Evolutionary conservation across 495 filamentous ascomycete genomes (phyloP), one percentile per base, ranked within the genome.

Genomic region (Friedmanniomyces endolithicus): DNA sequence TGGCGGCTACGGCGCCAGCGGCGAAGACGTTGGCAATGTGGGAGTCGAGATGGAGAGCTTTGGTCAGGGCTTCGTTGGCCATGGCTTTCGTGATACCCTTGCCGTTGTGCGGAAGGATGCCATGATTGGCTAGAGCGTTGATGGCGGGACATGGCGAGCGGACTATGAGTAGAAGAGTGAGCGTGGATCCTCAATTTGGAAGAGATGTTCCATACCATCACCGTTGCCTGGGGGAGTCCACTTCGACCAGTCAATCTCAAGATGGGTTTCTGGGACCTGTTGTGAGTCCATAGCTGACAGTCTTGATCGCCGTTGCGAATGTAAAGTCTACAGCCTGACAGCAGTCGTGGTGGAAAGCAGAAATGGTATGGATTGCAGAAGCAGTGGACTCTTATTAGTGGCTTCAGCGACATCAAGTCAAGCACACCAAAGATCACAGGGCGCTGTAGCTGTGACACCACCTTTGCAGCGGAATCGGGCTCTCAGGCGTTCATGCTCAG

Each of bases 81-180:
- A 41, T 41, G 3, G 12, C 37, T 19, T 41, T 41, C 6, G 37
- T 43, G 23, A 53, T 53, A 20, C 43, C 43, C 24, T 43, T 29
- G 37, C 50, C 50, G 27, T 43, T 53, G 37, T 43, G 50, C 39
- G 40, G 37, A 20, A 53, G 40, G 50, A 43, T 43, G 50, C 34
- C 34, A 25, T 53, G 50, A 35, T 53, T 53, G 37, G 50, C 50
- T 20, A 53, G 50, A n/a, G 50, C 50, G 23, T 53, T 53, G 50
- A 53, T 43, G 37, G 43, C 50, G 37, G 50, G 50, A 53, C 50
- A 53, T 25, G 50, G 50, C 17, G 37, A 41, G 17, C 37, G 37
- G 37, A 41, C 37, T 41, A 14, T 41, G 27, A 31, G 16, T 35
- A 8, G 33, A 14, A 14, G 37, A 3, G 37, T 41, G 14, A 41